Conservation (phyloP, 140 eudicot genomes). For the Senecio squalidus region DNA sequence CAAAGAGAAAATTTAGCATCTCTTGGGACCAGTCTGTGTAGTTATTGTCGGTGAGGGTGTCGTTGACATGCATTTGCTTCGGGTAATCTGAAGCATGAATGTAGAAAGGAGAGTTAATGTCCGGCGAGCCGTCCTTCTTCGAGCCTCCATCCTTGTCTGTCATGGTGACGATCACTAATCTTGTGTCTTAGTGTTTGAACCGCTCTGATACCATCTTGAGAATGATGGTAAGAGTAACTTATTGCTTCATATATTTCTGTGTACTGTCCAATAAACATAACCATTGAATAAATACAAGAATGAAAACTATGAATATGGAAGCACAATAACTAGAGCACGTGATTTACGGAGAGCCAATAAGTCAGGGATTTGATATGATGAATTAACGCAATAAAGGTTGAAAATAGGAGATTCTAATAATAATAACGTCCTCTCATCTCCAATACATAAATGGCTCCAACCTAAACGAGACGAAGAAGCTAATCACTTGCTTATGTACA, state of each 20-base stretch:
- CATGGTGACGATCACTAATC: not conserved
- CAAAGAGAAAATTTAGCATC: too few relatives aligned
- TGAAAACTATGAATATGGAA: not conserved
- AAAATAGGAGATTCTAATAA: too few relatives aligned
- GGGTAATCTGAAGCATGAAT: too few relatives aligned
- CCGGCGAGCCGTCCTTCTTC: conserved; percentile 3
- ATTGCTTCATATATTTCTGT: not conserved
- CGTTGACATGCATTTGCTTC: too few relatives aligned
- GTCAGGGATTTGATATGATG: not conserved
- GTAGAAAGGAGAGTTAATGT: not conserved
- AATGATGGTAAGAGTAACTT: not conserved
- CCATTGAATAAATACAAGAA: not conserved
- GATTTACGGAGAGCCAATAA: not conserved
- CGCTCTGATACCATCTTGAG: conserved; percentile 9
- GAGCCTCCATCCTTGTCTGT: conserved; percentile 5
- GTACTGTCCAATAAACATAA: not conserved
- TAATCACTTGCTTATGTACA: too few relatives aligned
- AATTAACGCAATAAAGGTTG: too few relatives aligned
- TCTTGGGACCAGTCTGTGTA: too few relatives aligned
- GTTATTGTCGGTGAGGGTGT: too few relatives aligned
- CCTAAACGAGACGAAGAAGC: too few relatives aligned
- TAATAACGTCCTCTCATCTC: too few relatives aligned
- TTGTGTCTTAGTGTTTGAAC: conserved; percentile 2
- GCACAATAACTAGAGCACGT: not conserved
- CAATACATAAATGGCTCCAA: too few relatives aligned